Percentiles rank a stretch among this genome's conserved stretches.
These are phyloP conservation scores for Ceratonia siliqua DNA, from an alignment of 306 rosid genomes.

Conservation along the genomic window DNA sequence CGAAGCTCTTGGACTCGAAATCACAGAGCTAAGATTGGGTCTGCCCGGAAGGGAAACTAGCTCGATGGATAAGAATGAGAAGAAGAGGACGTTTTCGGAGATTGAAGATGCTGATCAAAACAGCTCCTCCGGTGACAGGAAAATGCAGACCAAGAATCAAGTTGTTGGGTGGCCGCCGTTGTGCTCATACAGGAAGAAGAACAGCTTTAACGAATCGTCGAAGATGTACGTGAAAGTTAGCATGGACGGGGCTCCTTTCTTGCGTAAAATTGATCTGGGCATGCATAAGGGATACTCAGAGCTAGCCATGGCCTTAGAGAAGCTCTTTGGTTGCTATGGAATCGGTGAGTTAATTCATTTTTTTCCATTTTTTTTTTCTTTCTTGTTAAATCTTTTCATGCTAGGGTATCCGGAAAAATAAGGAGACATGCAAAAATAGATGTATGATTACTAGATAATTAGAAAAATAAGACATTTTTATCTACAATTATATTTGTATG, in stretches of 20 bases:
- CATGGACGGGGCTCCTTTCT: conserved; percentile 91
- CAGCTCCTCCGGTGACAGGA: conserved; percentile 22
- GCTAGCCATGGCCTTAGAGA: conserved; percentile 63
- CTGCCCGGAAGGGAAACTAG: conserved; percentile 42
- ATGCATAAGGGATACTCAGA: conserved; percentile 55
- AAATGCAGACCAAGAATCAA: conserved; percentile 38
- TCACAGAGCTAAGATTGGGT: conserved; percentile 82
- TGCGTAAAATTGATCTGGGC: conserved; percentile 70
- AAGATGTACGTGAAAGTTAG: conserved; percentile 77
- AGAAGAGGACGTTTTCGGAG: conserved; percentile 66
- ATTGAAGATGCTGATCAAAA: conserved; percentile 25
- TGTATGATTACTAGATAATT: not conserved
- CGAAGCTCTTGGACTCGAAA: conserved; percentile 65
- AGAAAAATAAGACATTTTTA: too few species aligned
- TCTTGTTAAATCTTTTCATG: not conserved
- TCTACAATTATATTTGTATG: not conserved
- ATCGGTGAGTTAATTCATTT: conserved; percentile 45
- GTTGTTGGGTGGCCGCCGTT: conserved; percentile 92
- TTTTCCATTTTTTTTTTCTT: not conserved
- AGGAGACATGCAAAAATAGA: not conserved
- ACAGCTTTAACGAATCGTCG: conserved; percentile 35
- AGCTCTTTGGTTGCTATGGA: conserved; percentile 59
- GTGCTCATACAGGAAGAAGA: conserved; percentile 68
- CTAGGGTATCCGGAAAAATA: not conserved
- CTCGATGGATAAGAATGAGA: conserved; percentile 38